Conservation (phyloP, 352 stramenopile species). For the Elongisporangium undulatum region DNA sequence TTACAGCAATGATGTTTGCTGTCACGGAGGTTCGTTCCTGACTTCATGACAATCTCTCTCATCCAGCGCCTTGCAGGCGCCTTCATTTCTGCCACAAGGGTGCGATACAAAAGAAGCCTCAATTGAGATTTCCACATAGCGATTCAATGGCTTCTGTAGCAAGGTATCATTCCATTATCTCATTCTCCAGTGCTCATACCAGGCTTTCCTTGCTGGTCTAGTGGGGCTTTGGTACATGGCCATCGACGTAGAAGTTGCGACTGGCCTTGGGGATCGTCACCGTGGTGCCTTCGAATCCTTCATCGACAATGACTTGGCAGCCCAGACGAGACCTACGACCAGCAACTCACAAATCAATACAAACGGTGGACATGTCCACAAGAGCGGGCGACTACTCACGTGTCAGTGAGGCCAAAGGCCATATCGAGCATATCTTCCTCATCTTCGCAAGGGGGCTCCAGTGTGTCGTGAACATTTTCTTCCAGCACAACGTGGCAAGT, state of each 20-base stretch:
- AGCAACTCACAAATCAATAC: not conserved
- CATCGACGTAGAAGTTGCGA: constrained; percentile 99
- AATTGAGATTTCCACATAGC: no score
- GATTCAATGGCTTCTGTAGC: no score
- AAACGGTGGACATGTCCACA: not conserved
- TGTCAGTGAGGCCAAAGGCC: constrained; percentile 97
- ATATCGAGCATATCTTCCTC: constrained; percentile 99
- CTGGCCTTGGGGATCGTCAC: constrained; percentile 95
- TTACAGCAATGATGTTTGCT: no score
- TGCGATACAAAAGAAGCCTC: no score
- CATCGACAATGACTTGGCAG: constrained; percentile 88
- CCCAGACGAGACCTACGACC: constrained; percentile 79
- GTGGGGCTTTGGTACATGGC: constrained; percentile 96
- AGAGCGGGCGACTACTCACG: constrained; percentile 29
- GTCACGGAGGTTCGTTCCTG: no score
- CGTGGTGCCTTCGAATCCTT: constrained; percentile 87
- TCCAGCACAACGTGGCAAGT: constrained; percentile 98
- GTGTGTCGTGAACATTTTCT: constrained; percentile 87
- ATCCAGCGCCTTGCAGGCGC: no score
- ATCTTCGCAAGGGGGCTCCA: constrained; percentile 93
- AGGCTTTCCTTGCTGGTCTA: constrained; percentile 26
- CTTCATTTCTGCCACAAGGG: no score
- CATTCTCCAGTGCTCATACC: not conserved
- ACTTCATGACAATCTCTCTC: no score
- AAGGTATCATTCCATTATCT: no score